Percentiles rank a stretch among this genome's conserved stretches.
Conservation (phyloP, 2,329 filamentous ascomycete genomes). For the Aspergillus sp. region DNA sequence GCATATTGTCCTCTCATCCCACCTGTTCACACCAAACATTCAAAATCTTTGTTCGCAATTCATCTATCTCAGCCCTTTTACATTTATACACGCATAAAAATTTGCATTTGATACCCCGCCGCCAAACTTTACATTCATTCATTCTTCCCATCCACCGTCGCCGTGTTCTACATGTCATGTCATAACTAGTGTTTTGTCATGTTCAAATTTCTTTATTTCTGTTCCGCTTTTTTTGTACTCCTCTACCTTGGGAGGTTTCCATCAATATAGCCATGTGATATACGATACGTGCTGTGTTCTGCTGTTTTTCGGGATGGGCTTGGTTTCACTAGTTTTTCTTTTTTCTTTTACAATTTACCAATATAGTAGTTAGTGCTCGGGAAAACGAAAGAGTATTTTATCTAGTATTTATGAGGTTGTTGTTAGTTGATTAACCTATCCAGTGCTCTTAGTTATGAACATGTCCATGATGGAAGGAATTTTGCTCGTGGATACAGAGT, state of each 20-base stretch:
- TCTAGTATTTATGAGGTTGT: not conserved
- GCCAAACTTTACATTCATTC: constrained; percentile 9
- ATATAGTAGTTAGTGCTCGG: not conserved
- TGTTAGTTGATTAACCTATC: too few species aligned
- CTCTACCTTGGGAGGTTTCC: not conserved
- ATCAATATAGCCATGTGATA: not conserved
- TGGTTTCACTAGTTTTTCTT: not conserved
- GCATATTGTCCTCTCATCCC: not conserved
- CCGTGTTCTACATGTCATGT: not conserved
- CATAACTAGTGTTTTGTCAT: not conserved
- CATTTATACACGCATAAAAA: constrained; percentile 4
- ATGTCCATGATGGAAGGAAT: too few species aligned
- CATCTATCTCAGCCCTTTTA: not conserved
- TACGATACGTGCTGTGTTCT: not conserved
- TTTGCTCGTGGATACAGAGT: too few species aligned
- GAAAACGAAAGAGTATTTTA: constrained; percentile 7
- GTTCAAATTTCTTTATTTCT: not conserved
- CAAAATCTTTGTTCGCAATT: not conserved
- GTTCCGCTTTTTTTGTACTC: not conserved
- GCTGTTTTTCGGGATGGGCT: not conserved
- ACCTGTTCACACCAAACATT: not conserved
- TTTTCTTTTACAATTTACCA: not conserved
- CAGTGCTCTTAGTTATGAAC: too few species aligned
- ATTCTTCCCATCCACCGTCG: not conserved
- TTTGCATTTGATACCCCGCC: constrained; percentile 38